These are phyloP conservation scores for Mediolabrus comicus DNA, from an alignment of 108 stramenopile genomes.

Conservation along the genomic window DNA sequence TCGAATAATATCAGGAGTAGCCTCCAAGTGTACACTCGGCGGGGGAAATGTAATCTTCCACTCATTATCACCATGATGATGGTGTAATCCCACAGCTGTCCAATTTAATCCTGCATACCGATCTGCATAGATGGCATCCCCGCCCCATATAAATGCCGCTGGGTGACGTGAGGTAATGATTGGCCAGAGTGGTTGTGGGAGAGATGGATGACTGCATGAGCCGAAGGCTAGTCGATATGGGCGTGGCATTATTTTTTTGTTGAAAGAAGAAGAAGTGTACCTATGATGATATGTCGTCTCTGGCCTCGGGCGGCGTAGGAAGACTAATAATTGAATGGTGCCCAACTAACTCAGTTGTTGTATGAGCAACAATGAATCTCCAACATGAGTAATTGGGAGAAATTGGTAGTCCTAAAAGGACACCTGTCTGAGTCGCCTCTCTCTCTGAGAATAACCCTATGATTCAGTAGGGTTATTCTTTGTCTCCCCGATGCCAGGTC, in stretches of 20 bases:
- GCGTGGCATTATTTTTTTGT: neutral
- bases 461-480: no score
- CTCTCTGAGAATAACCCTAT: no score
- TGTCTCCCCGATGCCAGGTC: no score
- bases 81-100: conserved; percentile 14
- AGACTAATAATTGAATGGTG: no score
- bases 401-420: no score
- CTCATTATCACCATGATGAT: neutral
- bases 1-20: conserved; percentile 52
- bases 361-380: no score
- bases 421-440: no score
- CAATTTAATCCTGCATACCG: conserved; percentile 16
- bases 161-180: conserved; percentile 57
- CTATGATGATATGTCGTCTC: no score
- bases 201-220: conserved; percentile 74
- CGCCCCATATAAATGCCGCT: conserved; percentile 82
- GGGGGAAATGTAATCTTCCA: conserved; percentile 54
- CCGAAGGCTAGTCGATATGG: conserved; percentile 63
- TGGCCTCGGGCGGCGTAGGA: no score
- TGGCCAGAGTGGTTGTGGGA: conserved; percentile 74
- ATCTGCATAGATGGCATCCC: conserved; percentile 86
- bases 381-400: no score
- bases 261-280: no score
- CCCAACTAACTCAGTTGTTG: no score
- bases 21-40: conserved; percentile 35